Percentiles rank a stretch among this genome's conserved stretches.
Conservation (phyloP, 2,329 filamentous ascomycete genomes). For the Ascochyta lentis region DNA sequence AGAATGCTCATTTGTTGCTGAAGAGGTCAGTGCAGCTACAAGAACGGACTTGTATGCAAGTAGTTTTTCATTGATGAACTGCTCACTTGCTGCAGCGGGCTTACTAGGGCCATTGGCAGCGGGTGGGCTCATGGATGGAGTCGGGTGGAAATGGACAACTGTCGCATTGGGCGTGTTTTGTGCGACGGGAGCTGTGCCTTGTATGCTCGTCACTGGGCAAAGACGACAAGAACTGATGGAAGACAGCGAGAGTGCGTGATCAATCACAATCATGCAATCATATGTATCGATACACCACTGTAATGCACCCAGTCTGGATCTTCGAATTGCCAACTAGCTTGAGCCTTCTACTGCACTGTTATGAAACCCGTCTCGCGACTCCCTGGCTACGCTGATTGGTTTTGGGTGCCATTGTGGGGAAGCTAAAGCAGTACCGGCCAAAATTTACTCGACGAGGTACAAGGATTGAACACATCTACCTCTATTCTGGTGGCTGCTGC, state of each 20-base stretch:
- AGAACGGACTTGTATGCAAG: not conserved
- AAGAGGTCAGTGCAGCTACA: not conserved
- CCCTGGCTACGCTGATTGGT: too few relatives aligned
- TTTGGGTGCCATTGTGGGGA: too few relatives aligned
- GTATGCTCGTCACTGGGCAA: not conserved
- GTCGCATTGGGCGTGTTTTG: not conserved
- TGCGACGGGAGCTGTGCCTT: not conserved
- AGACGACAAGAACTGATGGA: not conserved
- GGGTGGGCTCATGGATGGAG: not conserved
- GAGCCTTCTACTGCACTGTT: too few relatives aligned
- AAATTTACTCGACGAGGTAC: too few relatives aligned
- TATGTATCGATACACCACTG: too few relatives aligned
- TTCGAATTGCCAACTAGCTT: too few relatives aligned
- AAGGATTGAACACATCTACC: too few relatives aligned
- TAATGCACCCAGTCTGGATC: too few relatives aligned
- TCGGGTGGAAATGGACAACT: not conserved
- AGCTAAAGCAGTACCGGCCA: too few relatives aligned
- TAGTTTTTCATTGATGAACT: constrained; percentile 2
- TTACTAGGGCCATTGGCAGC: not conserved
- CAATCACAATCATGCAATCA: too few relatives aligned
- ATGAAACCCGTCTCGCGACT: too few relatives aligned
- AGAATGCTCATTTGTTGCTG: constrained; percentile 1
- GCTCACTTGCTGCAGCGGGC: not conserved
- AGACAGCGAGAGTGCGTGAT: not conserved
- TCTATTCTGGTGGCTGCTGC: too few relatives aligned